phyloP scores from a whole-genome alignment of 2,329 filamentous ascomycete species.

The Fusarium torreyae region DNA sequence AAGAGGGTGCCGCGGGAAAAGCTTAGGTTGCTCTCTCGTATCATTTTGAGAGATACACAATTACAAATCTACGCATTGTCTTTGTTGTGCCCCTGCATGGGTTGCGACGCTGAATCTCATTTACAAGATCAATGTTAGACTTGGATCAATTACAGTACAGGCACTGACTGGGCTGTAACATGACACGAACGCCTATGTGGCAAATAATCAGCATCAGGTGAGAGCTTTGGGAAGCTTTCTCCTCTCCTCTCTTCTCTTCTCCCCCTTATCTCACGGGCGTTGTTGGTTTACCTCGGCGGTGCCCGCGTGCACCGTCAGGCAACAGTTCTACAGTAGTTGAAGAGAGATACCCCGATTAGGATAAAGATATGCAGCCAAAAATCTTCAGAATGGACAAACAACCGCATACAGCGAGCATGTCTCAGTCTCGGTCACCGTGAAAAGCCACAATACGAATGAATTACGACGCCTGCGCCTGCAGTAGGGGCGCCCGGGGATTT shows the following conservation, averaged over 20 bases:
- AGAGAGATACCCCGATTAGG: constrained; percentile 6
- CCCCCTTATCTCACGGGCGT: constrained; percentile 3
- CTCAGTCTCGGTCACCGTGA: neutral
- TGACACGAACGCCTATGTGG: neutral
- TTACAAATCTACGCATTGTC: neutral
- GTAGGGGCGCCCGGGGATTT: neutral
- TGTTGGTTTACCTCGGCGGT: neutral
- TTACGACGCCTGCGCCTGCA: neutral
- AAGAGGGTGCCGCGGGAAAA: neutral
- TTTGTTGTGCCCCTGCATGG: neutral
- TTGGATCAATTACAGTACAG: neutral
- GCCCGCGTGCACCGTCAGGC: neutral
- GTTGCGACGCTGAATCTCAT: constrained; percentile 5
- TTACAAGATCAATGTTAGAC: neutral
- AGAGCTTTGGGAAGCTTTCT: neutral
- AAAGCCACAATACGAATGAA: neutral
- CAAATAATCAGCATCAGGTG: neutral
- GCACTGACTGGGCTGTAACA: neutral
- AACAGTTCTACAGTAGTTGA: constrained; percentile 2
- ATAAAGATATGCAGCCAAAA: neutral
- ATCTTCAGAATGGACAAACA: neutral
- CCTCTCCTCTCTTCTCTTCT: constrained; percentile 7
- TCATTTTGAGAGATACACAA: neutral
- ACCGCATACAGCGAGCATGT: neutral
- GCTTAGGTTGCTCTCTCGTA: neutral